Base-by-base conservation (phyloP, 2,329 filamentous ascomycete species). In the Colletotrichum trifolii region DNA sequence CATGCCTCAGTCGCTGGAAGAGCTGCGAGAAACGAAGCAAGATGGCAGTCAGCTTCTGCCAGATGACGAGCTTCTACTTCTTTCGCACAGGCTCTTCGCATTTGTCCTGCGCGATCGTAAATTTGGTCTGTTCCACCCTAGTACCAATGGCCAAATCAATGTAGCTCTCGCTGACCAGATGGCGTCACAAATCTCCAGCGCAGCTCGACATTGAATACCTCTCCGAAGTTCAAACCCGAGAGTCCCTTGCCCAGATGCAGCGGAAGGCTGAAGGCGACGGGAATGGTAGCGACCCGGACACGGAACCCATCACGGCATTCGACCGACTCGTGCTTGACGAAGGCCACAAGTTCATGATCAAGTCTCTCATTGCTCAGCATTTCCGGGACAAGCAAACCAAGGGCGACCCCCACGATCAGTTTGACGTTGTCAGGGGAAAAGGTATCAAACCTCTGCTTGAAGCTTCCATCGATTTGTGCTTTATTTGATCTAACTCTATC, bases 351-450 rank as follows among this genome's bases (percentile, higher is more conserved):
- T 12, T 7, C 0, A 17, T 54, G 53, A 45, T 54, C 8, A 8
- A 15, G 4, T 54, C 53, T 1, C 4, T 46, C 6, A 45, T 46
- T 40, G n/a, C 53, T 38, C 53, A 54, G 1, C 40, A 54, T 1
- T 54, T 54, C 10, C 53, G 53, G 5, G 40, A 45, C 3, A 54
- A 54, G 8, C 13, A 36, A 6, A 17, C 53, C 8, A 48, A 34
- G 8, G 10, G 1, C 1, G 53, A 33, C 0, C 25, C 10, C 1
- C n/a, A 34, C 0, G 53, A 54, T 0, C 13, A 45, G 10, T 15
- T 45, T 10, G 53, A 54, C 25, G 15, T 54, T n/a, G 53, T 54
- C 38, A 46, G 9, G 46, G 53, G 53, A 2, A 54, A 54, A 46
- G 40, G n/a, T 46, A 13, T 15, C 3, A 34, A n/a, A 5, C 25